Evolutionary conservation across 257 asterid genomes (phyloP).

Genomic region (Marsdenia floribunda): DNA sequence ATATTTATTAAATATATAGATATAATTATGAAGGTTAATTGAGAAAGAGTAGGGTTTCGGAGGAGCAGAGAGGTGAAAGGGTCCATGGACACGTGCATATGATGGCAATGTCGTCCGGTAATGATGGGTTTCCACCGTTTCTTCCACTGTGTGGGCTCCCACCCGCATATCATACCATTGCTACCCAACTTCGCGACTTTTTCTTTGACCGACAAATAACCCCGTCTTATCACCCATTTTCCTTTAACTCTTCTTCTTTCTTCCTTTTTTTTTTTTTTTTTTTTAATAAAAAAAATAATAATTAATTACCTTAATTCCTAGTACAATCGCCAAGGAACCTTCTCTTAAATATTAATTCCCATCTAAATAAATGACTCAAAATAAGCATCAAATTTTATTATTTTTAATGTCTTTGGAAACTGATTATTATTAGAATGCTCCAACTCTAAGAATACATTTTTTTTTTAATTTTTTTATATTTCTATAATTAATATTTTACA

Average conservation of each 20-base stretch:
- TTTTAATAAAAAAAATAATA: no score
- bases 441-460: neutral
- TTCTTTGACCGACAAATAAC: constrained; percentile 45
- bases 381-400: no score
- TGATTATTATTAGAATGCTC: neutral
- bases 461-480: no score
- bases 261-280: no score
- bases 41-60: no score
- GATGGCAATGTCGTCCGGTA: constrained; percentile 28
- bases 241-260: neutral
- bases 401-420: neutral
- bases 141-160: constrained; percentile 65
- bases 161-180: constrained; percentile 14
- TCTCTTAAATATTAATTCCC: no score
- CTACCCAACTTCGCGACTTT: constrained; percentile 32
- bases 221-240: constrained; percentile 30
- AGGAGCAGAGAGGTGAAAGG: constrained; percentile 3
- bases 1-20: no score
- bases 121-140: constrained; percentile 74
- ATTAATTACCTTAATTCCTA: no score
- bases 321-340: no score
- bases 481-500: no score
- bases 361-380: no score
- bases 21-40: no score
- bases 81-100: constrained; percentile 55